Evolutionary conservation across 2,329 filamentous ascomycete genomes (phyloP).

Genomic region (Scedosporium aurantiacum): DNA sequence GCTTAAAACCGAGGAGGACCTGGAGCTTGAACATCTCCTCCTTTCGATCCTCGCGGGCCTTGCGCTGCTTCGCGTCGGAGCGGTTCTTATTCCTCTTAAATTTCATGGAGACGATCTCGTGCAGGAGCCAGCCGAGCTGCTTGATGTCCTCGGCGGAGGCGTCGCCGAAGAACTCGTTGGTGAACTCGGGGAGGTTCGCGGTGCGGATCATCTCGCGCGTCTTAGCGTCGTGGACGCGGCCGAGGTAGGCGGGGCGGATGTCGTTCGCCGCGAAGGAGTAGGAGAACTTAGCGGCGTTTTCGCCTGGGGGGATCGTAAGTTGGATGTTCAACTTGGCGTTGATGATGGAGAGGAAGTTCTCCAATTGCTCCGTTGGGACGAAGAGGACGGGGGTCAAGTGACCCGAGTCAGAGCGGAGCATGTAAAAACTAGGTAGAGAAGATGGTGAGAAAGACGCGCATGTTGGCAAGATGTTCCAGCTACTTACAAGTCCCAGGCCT

Average conservation of each 20-base stretch:
- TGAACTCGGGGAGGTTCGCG: not conserved
- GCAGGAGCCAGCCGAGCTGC: not conserved
- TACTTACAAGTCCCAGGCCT: slow-evolving; percentile 67
- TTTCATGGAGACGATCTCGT: slow-evolving; percentile 28
- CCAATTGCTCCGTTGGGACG: slow-evolving; percentile 55
- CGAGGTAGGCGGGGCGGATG: slow-evolving; percentile 58
- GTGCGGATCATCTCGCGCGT: slow-evolving; percentile 15
- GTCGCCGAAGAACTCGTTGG: not conserved
- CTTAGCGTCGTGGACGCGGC: slow-evolving; percentile 12
- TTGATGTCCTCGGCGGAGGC: not conserved
- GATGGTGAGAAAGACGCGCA: not conserved
- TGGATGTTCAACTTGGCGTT: slow-evolving; percentile 44
- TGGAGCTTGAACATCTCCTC: slow-evolving; percentile 53
- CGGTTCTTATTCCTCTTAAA: slow-evolving; percentile 34
- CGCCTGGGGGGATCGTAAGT: slow-evolving; percentile 46
- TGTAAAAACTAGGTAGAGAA: slow-evolving; percentile 46
- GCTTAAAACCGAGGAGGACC: slow-evolving; percentile 54
- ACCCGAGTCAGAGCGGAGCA: slow-evolving; percentile 39
- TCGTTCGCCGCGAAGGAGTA: slow-evolving; percentile 50
- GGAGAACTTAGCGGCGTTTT: slow-evolving; percentile 43
- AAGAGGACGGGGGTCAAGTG: slow-evolving; percentile 50
- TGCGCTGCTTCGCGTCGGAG: slow-evolving; percentile 33
- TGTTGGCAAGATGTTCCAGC: not conserved
- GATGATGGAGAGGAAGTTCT: slow-evolving; percentile 51
- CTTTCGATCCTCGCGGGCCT: slow-evolving; percentile 27